Conservation (phyloP, 2,329 filamentous ascomycete species). For the Coniochaeta sp. region DNA sequence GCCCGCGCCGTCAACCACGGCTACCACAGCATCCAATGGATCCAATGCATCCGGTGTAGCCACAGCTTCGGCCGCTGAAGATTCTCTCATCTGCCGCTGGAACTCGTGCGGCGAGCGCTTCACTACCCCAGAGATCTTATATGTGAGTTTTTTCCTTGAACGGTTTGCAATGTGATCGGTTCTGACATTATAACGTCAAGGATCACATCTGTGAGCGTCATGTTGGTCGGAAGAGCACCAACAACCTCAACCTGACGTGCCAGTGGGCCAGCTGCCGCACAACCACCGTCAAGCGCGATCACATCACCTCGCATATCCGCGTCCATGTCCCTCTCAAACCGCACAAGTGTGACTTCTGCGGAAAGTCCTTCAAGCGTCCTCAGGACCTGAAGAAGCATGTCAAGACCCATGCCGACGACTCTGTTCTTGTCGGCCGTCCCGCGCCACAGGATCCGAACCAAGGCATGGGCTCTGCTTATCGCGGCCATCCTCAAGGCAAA, state of each 20-base stretch:
- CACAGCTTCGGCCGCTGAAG: conserved; percentile 24
- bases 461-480: conserved; percentile 44
- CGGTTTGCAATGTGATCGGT: too few relatives aligned
- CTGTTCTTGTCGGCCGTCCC: conserved; percentile 51
- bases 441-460: conserved; percentile 41
- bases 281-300: conserved; percentile 95
- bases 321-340: conserved; percentile 98
- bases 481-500: conserved; percentile 38
- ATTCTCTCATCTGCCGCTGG: conserved; percentile 55
- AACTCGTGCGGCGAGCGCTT: conserved; percentile 52
- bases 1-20: conserved; percentile 41
- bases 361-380: conserved; percentile 97
- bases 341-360: conserved; percentile 98
- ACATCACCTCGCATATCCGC: conserved; percentile 98
- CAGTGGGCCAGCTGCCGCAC: conserved; percentile 96
- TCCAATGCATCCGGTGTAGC: conserved; percentile 3
- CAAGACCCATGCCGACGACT: conserved; percentile 97
- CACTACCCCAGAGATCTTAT: conserved; percentile 47
- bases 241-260: conserved; percentile 95
- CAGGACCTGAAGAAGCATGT: conserved; percentile 99
- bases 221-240: conserved; percentile 97
- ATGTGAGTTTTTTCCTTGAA: too few relatives aligned
- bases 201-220: conserved; percentile 98
- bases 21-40: conserved; percentile 22
- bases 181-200: conserved; percentile 42